A percentile compares a stretch with the other conserved stretches of the same genome.
These are phyloP conservation scores for Anisodus acutangulus DNA, from an alignment of 257 asterid species.

Conservation along the genomic window DNA sequence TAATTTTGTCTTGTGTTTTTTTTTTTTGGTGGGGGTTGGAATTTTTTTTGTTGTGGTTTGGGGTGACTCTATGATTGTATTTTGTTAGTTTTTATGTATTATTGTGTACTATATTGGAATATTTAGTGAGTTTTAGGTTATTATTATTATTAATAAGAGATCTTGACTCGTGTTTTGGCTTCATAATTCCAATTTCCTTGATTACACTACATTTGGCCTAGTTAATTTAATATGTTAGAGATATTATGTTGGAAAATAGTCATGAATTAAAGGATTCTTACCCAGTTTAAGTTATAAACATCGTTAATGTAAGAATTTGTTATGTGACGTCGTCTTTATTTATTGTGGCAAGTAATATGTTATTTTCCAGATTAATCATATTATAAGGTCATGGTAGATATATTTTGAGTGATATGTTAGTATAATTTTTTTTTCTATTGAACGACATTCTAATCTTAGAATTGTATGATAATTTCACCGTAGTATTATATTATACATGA, in stretches of 20 bases:
- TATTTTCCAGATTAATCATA: not conserved
- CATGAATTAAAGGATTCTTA: not conserved
- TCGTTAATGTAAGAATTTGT: too few relatives aligned
- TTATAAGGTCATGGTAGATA: too few relatives aligned
- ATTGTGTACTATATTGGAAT: conserved; percentile 11
- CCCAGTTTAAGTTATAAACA: not conserved
- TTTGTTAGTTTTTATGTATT: not conserved
- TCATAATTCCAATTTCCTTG: not conserved
- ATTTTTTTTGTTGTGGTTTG: not conserved
- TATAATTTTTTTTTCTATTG: too few relatives aligned
- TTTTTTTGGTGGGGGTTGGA: not conserved
- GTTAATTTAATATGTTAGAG: not conserved
- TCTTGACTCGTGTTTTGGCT: not conserved
- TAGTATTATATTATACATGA: not conserved
- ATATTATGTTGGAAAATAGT: not conserved
- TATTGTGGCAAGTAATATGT: not conserved
- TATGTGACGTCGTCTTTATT: not conserved
- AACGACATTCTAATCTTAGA: not conserved
- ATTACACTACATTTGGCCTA: not conserved
- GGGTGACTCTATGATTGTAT: not conserved
- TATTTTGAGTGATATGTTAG: too few relatives aligned
- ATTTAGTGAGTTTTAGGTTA: conserved; percentile 18
- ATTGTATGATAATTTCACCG: not conserved
- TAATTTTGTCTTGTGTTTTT: not conserved
- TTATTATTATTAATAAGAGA: not conserved